A percentile compares a stretch with the other conserved stretches of the same genome.
These are phyloP conservation scores for Symbiodinium pilosum DNA, from an alignment of 73 alveolate genomes.

Conservation along the genomic window DNA sequence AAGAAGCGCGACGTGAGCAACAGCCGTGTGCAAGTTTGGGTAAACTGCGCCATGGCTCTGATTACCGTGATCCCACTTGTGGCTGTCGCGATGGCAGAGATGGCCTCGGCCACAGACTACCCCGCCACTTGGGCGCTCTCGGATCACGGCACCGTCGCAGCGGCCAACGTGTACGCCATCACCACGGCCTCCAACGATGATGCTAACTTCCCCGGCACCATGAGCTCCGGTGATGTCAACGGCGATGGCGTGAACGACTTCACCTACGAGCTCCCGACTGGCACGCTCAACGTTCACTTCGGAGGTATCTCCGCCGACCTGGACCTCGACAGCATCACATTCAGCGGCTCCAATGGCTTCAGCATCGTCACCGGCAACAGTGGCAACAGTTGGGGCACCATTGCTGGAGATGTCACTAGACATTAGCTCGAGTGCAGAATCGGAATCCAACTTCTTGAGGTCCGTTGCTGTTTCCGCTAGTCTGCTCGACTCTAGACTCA, in stretches of 20 bases:
- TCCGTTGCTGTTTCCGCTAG: too few relatives aligned
- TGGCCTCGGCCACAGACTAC: constrained; percentile 6
- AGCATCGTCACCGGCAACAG: not conserved
- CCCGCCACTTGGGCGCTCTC: not conserved
- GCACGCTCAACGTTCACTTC: constrained; percentile 3
- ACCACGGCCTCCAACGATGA: not conserved
- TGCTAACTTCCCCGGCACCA: not conserved
- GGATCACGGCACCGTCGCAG: not conserved
- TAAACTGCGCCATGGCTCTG: not conserved
- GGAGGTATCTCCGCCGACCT: not conserved
- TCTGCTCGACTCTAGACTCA: too few relatives aligned
- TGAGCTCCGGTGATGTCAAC: constrained; percentile 10
- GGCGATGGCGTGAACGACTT: not conserved
- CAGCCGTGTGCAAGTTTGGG: not conserved
- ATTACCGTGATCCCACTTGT: not conserved
- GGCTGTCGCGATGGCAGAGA: not conserved
- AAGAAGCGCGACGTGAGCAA: too few relatives aligned
- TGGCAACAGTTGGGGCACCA: not conserved
- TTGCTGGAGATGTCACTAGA: not conserved
- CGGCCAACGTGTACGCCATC: not conserved
- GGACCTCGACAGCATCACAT: not conserved
- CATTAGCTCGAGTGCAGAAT: too few relatives aligned
- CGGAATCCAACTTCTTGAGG: too few relatives aligned
- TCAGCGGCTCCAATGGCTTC: not conserved
- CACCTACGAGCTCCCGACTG: not conserved